Evolutionary conservation across 2,329 filamentous ascomycete species (phyloP), one percentile per base, ranked within the genome.

Genomic region (Pseudohalonectria lignicola): DNA sequence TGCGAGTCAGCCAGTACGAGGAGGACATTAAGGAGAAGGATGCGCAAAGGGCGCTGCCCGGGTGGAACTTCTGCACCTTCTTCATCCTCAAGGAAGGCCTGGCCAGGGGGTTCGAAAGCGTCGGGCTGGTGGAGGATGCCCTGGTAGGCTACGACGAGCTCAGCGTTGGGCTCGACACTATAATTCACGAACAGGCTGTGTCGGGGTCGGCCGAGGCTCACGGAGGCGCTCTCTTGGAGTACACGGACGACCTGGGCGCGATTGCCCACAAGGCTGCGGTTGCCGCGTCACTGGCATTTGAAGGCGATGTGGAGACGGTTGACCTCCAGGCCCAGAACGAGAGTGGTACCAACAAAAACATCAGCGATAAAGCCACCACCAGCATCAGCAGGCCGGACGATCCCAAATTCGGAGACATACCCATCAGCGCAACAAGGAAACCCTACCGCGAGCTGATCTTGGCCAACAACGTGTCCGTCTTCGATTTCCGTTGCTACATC

Each of bases 51-150:
- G 79, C 69, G 25, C 63, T 98, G 15, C 92, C 92, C 0, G 92
- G 92, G 1, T 98, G 92, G 92, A 98, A 98, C 53, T 98, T 98
- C 55, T 96, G 92, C 60, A 98, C 92, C 0, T 98, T 98, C 56
- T 98, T 98, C 56, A 88, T 98, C 13, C 69, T 98, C 8, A 98
- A 98, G 53, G 92, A 98, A 57, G 92, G 92, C 0, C 64, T 98
- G 26, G 90, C 92, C 1, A 75, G 86, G 47, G 93, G 90, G 0
- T 94, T 98, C 48, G 93, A 98, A 57, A 96, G 86, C 53, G 88
- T 96, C 3, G 93, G 93, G 1, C 67, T 98, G 9, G 86, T 95
- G 8, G 92, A 98, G 53, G 92, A 98, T 67, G 90, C 92, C 3
- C 64, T 98, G 29, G 84, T 92, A 4, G 86, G 87, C 12, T 98